phyloP scores from a whole-genome alignment of 768 basidiomycete species.

The Lentinus brumalis region DNA sequence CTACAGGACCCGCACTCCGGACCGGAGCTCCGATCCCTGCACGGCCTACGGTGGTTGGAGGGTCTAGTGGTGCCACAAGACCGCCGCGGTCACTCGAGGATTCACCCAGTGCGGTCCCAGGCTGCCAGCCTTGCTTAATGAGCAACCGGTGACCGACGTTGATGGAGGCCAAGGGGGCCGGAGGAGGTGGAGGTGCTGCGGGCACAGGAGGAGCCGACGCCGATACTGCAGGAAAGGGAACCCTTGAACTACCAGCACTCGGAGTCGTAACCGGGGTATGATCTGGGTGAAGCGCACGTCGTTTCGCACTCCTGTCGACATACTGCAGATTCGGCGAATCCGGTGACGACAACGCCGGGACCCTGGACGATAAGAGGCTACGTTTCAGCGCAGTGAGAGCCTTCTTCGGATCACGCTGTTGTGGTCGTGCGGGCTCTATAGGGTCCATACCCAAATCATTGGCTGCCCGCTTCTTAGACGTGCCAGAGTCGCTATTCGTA shows the following conservation, averaged over 20 bases:
- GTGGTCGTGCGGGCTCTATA: background rate
- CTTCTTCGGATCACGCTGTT: conserved; percentile 55
- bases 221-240: conserved; percentile 15
- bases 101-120: conserved; percentile 57
- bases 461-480: conserved; percentile 28
- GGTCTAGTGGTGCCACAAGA: conserved; percentile 60
- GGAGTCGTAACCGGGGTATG: conserved; percentile 47
- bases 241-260: background rate
- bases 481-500: conserved; percentile 14
- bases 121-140: conserved; percentile 76
- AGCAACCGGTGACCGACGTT: conserved; percentile 73
- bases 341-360: background rate
- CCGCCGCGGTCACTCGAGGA: conserved; percentile 40
- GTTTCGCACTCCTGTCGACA: conserved; percentile 70
- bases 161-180: conserved; percentile 50
- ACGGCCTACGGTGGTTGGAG: conserved; percentile 44
- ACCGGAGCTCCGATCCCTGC: conserved; percentile 53
- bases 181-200: conserved; percentile 35
- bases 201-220: conserved; percentile 25
- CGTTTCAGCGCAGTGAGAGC: conserved; percentile 68
- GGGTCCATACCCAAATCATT: conserved; percentile 9
- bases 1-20: conserved; percentile 20
- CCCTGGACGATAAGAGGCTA: conserved; percentile 56
- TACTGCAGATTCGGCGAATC: conserved; percentile 36
- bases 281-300: conserved; percentile 58